These are phyloP conservation scores for Sodiomyces alkalinus DNA, from an alignment of 2,329 filamentous ascomycete species.

Conservation along the genomic window DNA sequence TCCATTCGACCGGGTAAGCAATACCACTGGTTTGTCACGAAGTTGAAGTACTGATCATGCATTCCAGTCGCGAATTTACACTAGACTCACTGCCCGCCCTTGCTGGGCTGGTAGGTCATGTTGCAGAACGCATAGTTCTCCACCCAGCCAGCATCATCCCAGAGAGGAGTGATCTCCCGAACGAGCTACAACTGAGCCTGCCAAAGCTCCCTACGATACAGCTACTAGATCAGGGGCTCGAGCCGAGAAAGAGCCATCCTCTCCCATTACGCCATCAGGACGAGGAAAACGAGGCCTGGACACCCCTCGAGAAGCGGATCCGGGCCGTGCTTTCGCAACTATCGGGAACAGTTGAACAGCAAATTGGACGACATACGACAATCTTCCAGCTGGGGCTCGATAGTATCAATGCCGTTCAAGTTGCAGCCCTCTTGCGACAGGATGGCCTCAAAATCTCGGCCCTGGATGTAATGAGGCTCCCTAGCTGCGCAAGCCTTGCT, in stretches of 20 bases:
- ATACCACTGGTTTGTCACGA: too few relatives aligned
- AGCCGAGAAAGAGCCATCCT: too few relatives aligned
- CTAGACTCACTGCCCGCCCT: too few relatives aligned
- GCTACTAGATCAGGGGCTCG: too few relatives aligned
- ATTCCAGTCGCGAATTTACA: too few relatives aligned
- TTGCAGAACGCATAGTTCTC: background rate
- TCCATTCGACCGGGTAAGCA: constrained; percentile 47
- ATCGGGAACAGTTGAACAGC: constrained; percentile 30
- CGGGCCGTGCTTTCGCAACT: constrained; percentile 42
- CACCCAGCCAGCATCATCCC: constrained; percentile 6
- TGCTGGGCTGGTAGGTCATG: too few relatives aligned
- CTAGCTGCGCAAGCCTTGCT: constrained; percentile 27
- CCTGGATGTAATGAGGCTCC: constrained; percentile 57
- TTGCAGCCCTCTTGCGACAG: constrained; percentile 52
- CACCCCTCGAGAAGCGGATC: constrained; percentile 32
- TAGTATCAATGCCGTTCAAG: constrained; percentile 74
- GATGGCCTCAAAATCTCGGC: constrained; percentile 44
- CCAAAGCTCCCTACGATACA: too few relatives aligned
- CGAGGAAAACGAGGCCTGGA: constrained; percentile 24
- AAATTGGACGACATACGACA: constrained; percentile 46
- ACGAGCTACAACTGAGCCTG: constrained; percentile 8
- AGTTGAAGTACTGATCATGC: too few relatives aligned
- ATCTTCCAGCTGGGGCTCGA: constrained; percentile 85
- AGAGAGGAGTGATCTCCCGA: constrained; percentile 10
- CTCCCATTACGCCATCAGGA: background rate